Conservation (phyloP, 2,329 filamentous ascomycete species). For the Neonectria hederae region DNA sequence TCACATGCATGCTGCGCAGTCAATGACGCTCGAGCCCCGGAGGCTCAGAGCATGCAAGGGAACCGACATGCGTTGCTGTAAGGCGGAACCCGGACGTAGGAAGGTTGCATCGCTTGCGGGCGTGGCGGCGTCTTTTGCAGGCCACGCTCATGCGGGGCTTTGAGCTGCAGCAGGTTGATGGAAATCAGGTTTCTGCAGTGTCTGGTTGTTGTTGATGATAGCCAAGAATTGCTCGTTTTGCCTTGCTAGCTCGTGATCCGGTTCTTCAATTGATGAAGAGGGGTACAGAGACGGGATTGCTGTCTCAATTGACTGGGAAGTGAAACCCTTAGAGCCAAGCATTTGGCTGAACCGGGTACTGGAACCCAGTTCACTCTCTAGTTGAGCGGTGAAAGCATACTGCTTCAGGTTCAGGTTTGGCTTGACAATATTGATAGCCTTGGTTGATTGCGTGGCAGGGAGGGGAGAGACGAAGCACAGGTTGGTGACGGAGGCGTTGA, state of each 20-base stretch:
- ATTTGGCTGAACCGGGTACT: constrained; percentile 57
- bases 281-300: constrained; percentile 57
- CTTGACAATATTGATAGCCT: constrained; percentile 75
- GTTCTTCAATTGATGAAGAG: constrained; percentile 36
- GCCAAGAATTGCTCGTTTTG: constrained; percentile 57
- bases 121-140: constrained; percentile 19
- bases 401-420: constrained; percentile 74
- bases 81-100: constrained; percentile 20
- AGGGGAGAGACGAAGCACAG: constrained; percentile 75
- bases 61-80: constrained; percentile 24
- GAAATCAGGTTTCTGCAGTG: constrained; percentile 34
- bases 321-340: constrained; percentile 58
- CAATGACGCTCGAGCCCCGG: constrained; percentile 29
- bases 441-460: constrained; percentile 53
- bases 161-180: constrained; percentile 20
- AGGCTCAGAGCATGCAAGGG: constrained; percentile 31
- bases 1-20: constrained; percentile 24
- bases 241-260: constrained; percentile 39
- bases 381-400: constrained; percentile 73
- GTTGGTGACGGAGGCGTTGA: constrained; percentile 86
- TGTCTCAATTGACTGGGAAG: constrained; percentile 57
- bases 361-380: constrained; percentile 56
- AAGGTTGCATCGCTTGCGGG: constrained; percentile 23
- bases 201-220: constrained; percentile 55
- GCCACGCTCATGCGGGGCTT: constrained; percentile 18